phyloP scores from a whole-genome alignment of 192 early-diverging fungal species.

The Backusella macrospora region DNA sequence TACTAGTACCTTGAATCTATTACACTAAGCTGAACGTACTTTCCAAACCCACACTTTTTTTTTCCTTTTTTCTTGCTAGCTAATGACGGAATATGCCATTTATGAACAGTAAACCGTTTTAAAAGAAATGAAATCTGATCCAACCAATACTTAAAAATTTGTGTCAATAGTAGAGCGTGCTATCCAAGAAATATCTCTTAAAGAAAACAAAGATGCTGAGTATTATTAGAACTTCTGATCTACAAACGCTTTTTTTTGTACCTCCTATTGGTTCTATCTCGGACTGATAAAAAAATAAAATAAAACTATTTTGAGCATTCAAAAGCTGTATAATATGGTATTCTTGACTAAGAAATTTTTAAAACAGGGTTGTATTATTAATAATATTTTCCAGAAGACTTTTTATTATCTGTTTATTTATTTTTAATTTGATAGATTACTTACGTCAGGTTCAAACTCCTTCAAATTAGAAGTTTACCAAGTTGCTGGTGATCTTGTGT shows the following conservation, averaged over 20 bases:
- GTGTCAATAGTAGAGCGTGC: background rate
- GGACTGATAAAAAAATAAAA: background rate
- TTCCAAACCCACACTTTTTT: background rate
- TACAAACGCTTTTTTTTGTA: background rate
- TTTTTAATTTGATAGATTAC: too few relatives aligned
- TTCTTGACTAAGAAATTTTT: background rate
- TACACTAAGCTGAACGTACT: background rate
- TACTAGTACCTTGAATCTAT: background rate
- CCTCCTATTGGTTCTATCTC: background rate
- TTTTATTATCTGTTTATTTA: too few relatives aligned
- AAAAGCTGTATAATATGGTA: background rate
- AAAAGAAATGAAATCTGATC: background rate
- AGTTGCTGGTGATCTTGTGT: background rate
- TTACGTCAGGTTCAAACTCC: background rate
- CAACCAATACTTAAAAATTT: background rate
- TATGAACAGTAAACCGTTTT: background rate
- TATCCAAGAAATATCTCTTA: background rate
- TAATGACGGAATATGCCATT: background rate
- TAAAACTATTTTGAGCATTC: background rate
- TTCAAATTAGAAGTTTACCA: background rate
- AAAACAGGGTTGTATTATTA: background rate
- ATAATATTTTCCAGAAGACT: background rate
- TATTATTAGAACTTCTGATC: background rate
- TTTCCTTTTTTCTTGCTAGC: background rate
- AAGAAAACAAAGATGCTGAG: background rate